Evolutionary conservation across 2,329 filamentous ascomycete genomes (phyloP), one percentile per base, ranked within the genome.

Genomic region (Ploettnerulaceae sp.): DNA sequence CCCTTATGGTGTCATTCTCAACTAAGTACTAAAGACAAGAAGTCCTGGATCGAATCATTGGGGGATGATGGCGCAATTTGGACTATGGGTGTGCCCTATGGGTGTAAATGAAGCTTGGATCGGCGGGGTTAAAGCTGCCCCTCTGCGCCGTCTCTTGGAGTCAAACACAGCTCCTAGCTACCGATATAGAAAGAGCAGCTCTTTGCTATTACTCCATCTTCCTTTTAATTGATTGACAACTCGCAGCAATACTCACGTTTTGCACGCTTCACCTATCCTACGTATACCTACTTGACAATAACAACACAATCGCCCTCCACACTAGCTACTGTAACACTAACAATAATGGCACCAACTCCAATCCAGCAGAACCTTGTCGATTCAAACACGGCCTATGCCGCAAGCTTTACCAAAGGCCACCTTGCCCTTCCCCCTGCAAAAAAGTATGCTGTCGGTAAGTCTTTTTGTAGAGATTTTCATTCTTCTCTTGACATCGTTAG

Each of bases 381-480:
- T 36, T 74, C 73, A 37, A 86, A 86, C 62, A 71, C 69, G 24
- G 66, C 71, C 24, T 82, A 83, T 58, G 74, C 71, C 4, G 66
- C 70, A 2, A 66, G 63, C 2, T 90, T 89, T 64, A 77, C 71
- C n/a, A 71, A 86, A 51, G 84, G 82, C 12, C 54, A 81, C 51
- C 73, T 89, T 4, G 73, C 77, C 1, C 73, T 89, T 1, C 82
- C 84, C 0, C 86, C 86, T 0, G 77, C 77, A 7, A 84, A 84
- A 67, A 77, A 82, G 57, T 86, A 86, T 59, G 70, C 79, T 6
- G 69, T 85, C 53, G 65, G 81, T 83, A 72, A 25, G 69, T n/a
- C n/a, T n/a, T 61, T 36, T 20, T 21, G 65, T 24, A 36, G 15
- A 21, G 32, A 33, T 46, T 47, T 34, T 9, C 7, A 14, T 11